Base-by-base conservation (phyloP, 192 early-diverging fungal species). In the Rhizoclosmatium globosum region DNA sequence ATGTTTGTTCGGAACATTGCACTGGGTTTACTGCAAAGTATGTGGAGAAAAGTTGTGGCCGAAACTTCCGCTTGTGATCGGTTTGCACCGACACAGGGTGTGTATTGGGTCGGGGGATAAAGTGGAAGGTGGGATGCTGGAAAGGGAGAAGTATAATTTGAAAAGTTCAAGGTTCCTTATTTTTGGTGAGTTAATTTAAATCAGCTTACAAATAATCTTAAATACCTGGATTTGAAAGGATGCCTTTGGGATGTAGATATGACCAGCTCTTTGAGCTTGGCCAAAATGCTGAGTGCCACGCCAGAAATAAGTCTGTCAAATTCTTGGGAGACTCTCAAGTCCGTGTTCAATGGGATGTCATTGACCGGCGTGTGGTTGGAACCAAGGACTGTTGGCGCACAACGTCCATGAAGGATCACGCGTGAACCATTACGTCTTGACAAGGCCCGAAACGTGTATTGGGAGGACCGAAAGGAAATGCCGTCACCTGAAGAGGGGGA, bases 1-100 rank as follows among this genome's bases (percentile, higher is more conserved):
- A 53, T 64, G 64, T 77, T 2, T 77, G 75, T 59, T 62, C 62
- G 9, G 31, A 74, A 11, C 50, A 53, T 23, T 74, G 72, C 31
- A 15, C 72, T 23, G 2, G 7, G 1, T 62, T 74, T 48, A 56
- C 69, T 15, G n/a, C 39, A 19, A 62, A 45, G 3, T 46, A 2
- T 0, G 41, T 64, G 17, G 2, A 46, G 42, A 17, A 43, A 23
- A 68, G 44, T 0, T 64, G 62, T 38, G 23, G 39, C 19, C 31
- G 13, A 39, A 45, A 3, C 46, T 74, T 17, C 72, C 72, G 42
- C 59, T 74, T 74, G 72, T 38, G 59, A 53, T 4, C 38, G 72
- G 13, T n/a, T 3, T 4, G 59, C 59, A 31, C 72, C 72, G 7
- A 7, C 9, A 4, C 72, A 74, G 39, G 72, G 72, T 1, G 60